Base-by-base conservation (phyloP, 495 filamentous ascomycete species). In the Xylaria castorea region DNA sequence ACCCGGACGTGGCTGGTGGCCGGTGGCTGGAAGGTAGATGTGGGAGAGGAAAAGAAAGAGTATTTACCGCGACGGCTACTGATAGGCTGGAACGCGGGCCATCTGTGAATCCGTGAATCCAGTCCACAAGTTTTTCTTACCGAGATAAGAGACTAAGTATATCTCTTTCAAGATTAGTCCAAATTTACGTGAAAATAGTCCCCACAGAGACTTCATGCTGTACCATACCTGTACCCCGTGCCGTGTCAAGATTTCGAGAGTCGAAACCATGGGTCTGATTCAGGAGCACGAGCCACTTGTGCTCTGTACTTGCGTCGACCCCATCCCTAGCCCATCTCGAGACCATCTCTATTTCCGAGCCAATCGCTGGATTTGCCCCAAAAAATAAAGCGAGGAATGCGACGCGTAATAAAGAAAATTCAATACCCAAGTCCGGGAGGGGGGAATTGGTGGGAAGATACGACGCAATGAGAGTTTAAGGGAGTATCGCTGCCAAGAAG, bases 261-360 rank as follows among this genome's bases (percentile, higher is more conserved):
- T 44, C 42, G 16, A 14, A 44, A 48, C 16, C 44, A 55, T 12
- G 6, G 22, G 51, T 27, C n/a, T 44, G 14, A 63, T 34, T n/a
- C 27, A 53, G 44, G n/a, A 14, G 60, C 61, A 65, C 46, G 61
- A 71, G 46, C 61, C 61, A 71, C 69, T 57, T 65, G 61, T 71
- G 27, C 68, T 71, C 68, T 48, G 55, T 36, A 38, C 68, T 70
- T 63, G 68, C 42, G 16, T 62, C 68, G 44, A n/a, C 42, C 65
- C 44, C 42, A 62, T 70, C 44, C 18, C 22, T n/a, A 7, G 16
- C 11, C 57, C 40, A 51, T 70, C 32, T 51, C n/a, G 40, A n/a
- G 34, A 25, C 57, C 67, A 70, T 30, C 38, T 50, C 68, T 61
- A 40, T 42, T 62, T 53, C 68, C 44, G 58, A 70, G 58, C 68